phyloP scores from a whole-genome alignment of 1,284 basidiomycete genomes.

The Ustilago esculenta region DNA sequence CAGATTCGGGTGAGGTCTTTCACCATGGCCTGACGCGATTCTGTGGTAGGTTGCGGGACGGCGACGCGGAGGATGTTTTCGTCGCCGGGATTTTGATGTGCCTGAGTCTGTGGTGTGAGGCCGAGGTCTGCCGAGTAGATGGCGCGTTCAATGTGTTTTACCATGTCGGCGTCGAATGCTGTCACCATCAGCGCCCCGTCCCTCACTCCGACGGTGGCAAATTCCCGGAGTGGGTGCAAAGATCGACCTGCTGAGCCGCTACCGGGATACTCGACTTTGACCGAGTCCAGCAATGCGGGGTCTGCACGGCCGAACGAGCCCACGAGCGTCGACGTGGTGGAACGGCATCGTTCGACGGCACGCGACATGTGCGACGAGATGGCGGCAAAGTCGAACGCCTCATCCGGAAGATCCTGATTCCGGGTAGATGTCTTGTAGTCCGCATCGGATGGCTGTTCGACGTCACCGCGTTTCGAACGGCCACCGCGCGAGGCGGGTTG shows the following conservation, averaged over 20 bases:
- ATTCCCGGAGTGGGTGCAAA: slow-evolving; percentile 54
- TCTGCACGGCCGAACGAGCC: slow-evolving; percentile 55
- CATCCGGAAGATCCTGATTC: slow-evolving; percentile 51
- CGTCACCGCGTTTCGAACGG: slow-evolving; percentile 39
- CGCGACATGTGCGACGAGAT: slow-evolving; percentile 49
- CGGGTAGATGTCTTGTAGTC: slow-evolving; percentile 44
- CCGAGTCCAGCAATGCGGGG: slow-evolving; percentile 53
- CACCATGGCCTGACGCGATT: slow-evolving; percentile 55
- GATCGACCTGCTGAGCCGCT: slow-evolving; percentile 16
- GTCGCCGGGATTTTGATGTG: slow-evolving; percentile 38
- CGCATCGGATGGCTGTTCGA: slow-evolving; percentile 6
- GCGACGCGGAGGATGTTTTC: slow-evolving; percentile 60
- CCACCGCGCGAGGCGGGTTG: slow-evolving; percentile 28
- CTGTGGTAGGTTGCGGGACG: slow-evolving; percentile 61
- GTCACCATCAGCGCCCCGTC: slow-evolving; percentile 60
- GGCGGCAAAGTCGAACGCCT: slow-evolving; percentile 50
- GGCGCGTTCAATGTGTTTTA: slow-evolving; percentile 64
- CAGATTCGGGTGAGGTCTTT: slow-evolving; percentile 61
- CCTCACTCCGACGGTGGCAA: slow-evolving; percentile 63
- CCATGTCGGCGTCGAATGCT: slow-evolving; percentile 55
- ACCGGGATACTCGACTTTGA: slow-evolving; percentile 47
- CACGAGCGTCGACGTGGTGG: slow-evolving; percentile 46
- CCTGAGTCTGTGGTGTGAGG: slow-evolving; percentile 54
- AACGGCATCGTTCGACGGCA: slow-evolving; percentile 46
- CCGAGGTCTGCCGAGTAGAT: slow-evolving; percentile 59